phyloP scores from a whole-genome alignment of 352 stramenopile genomes.

The Phytophthora europaea region DNA sequence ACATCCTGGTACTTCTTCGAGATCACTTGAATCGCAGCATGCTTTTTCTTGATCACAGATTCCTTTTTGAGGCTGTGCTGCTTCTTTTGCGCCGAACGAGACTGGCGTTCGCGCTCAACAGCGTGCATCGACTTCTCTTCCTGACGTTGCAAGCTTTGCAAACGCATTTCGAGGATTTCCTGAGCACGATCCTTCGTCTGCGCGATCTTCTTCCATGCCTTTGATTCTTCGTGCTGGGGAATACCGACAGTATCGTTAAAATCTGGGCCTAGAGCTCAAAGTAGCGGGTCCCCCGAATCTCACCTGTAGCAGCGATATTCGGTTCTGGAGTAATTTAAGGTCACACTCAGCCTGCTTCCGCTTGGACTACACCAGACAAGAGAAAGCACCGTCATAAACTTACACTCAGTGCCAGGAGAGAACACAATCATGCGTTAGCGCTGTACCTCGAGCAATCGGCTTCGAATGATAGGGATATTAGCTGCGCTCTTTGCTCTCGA shows the following conservation, averaged over 20 bases:
- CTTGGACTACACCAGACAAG: constrained; percentile 49
- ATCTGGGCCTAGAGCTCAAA: neutral
- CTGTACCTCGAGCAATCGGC: constrained; percentile 56
- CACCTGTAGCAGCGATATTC: constrained; percentile 73
- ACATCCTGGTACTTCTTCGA: constrained; percentile 85
- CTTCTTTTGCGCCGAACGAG: constrained; percentile 60
- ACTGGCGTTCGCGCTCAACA: constrained; percentile 53
- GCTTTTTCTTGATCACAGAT: constrained; percentile 81
- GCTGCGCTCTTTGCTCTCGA: constrained; percentile 51
- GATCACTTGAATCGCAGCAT: constrained; percentile 77
- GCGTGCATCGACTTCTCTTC: constrained; percentile 57
- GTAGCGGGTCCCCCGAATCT: neutral
- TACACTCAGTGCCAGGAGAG: neutral
- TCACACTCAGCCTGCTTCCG: constrained; percentile 82
- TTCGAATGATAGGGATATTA: constrained; percentile 61
- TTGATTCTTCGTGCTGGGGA: constrained; percentile 71
- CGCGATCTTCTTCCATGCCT: constrained; percentile 85
- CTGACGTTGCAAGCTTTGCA: constrained; percentile 59
- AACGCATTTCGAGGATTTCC: constrained; percentile 72
- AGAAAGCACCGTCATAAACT: neutral
- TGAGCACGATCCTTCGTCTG: constrained; percentile 81
- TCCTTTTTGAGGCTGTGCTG: constrained; percentile 76
- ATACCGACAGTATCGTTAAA: neutral
- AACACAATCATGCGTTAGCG: neutral
- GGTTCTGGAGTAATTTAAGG: constrained; percentile 78